These are phyloP conservation scores for Nemania abortiva DNA, from an alignment of 2,329 filamentous ascomycete species.

Conservation along the genomic window DNA sequence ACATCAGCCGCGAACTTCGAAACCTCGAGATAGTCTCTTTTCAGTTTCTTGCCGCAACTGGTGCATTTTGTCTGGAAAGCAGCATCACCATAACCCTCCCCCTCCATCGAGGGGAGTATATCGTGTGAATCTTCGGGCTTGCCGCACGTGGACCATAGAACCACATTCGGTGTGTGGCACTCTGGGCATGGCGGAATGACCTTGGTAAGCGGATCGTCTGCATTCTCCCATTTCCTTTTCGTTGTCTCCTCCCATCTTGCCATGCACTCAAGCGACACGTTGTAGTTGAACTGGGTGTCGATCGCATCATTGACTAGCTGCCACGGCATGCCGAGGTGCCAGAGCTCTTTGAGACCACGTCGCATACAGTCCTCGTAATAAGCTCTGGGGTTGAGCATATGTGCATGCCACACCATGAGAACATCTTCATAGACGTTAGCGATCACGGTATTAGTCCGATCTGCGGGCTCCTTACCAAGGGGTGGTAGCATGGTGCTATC, in stretches of 20 bases:
- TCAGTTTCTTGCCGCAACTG: slow-evolving; percentile 63
- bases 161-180: slow-evolving; percentile 58
- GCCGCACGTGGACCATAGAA: slow-evolving; percentile 72
- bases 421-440: slow-evolving; percentile 65
- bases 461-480: slow-evolving; percentile 59
- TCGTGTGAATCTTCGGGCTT: slow-evolving; percentile 53
- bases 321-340: slow-evolving; percentile 77
- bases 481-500: slow-evolving; percentile 64
- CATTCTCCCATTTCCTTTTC: slow-evolving; percentile 69
- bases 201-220: slow-evolving; percentile 63
- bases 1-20: slow-evolving; percentile 72
- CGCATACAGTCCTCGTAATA: slow-evolving; percentile 81
- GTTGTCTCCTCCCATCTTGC: slow-evolving; percentile 62
- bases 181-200: slow-evolving; percentile 64
- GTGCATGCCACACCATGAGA: slow-evolving; percentile 83
- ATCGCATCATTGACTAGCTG: slow-evolving; percentile 67
- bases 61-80: slow-evolving; percentile 64
- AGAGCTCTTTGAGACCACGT: slow-evolving; percentile 65
- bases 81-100: slow-evolving; percentile 71
- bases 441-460: slow-evolving; percentile 35
- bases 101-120: slow-evolving; percentile 54
- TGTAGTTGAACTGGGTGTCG: slow-evolving; percentile 69
- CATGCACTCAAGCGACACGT: slow-evolving; percentile 58
- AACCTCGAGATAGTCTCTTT: slow-evolving; percentile 70
- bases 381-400: slow-evolving; percentile 80